phyloP scores from a whole-genome alignment of 805 yeast species.

The Nakazawaea holstii region DNA sequence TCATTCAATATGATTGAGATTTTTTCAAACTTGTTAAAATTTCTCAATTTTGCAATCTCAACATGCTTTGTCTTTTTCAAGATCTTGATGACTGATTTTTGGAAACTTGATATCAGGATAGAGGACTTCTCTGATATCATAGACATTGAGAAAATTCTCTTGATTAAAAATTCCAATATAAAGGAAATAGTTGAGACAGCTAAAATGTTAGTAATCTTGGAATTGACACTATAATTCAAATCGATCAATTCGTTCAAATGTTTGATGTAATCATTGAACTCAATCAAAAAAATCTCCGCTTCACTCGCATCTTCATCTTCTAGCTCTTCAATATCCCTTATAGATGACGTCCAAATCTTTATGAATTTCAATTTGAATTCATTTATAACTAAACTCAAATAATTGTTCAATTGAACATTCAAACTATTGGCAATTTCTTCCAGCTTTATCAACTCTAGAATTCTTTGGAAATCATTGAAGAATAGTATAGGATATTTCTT shows the following conservation, averaged over 20 bases:
- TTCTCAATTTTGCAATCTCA: conserved; percentile 14
- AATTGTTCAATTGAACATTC: conserved; percentile 3
- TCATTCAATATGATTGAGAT: conserved; percentile 19
- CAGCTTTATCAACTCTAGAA: conserved; percentile 17
- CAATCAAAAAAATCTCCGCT: conserved; percentile 1
- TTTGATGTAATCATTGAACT: neutral
- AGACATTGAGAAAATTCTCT: conserved; percentile 1
- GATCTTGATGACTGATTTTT: conserved; percentile 1
- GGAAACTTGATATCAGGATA: conserved; percentile 1
- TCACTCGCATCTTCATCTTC: conserved; percentile 1
- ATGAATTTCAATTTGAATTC: conserved; percentile 5
- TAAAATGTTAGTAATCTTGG: conserved; percentile 1
- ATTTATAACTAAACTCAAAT: conserved; percentile 5
- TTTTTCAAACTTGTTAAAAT: conserved; percentile 24
- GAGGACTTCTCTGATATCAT: conserved; percentile 7
- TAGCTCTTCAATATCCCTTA: conserved; percentile 2
- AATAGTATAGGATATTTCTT: conserved; percentile 23
- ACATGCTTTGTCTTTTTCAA: neutral
- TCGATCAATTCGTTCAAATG: conserved; percentile 1
- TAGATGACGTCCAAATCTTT: conserved; percentile 4
- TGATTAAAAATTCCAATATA: conserved; percentile 2
- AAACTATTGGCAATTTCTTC: conserved; percentile 3
- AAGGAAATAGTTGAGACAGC: neutral
- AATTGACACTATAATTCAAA: neutral
- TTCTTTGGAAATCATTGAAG: conserved; percentile 24